Conservation (phyloP, 768 basidiomycete species). For the Infundibulicybe gibba region DNA sequence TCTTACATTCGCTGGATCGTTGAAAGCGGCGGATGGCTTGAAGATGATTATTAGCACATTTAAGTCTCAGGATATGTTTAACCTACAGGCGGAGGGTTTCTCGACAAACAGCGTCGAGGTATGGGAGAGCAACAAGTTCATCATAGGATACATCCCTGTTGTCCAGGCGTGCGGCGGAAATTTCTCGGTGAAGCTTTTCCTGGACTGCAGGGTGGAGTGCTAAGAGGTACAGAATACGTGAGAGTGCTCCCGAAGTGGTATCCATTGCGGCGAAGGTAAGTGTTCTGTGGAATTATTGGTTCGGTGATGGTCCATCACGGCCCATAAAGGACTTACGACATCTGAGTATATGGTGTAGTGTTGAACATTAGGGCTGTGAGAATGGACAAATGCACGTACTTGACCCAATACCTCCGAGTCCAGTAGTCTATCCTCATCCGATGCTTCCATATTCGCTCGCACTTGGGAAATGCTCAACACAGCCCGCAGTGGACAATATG, state of each 20-base stretch:
- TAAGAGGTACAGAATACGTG: constrained; percentile 31
- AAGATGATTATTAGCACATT: not conserved
- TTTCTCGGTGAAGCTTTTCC: constrained; percentile 31
- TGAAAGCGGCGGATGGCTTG: constrained; percentile 11
- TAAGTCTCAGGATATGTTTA: constrained; percentile 1
- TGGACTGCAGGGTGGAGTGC: constrained; percentile 24
- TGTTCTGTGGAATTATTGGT: constrained; percentile 14
- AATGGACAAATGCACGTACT: constrained; percentile 8
- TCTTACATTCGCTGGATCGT: constrained; percentile 11
- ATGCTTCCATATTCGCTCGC: constrained; percentile 26
- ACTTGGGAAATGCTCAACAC: constrained; percentile 16
- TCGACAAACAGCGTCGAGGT: constrained; percentile 20
- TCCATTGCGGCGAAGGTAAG: constrained; percentile 36
- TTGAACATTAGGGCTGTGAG: no score
- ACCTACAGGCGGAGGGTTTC: constrained; percentile 20
- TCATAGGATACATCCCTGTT: constrained; percentile 13
- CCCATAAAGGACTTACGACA: not conserved
- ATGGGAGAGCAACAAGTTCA: constrained; percentile 15
- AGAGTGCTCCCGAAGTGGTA: constrained; percentile 37
- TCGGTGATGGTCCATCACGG: not conserved
- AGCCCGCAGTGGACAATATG: not conserved
- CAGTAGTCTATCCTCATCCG: constrained; percentile 24
- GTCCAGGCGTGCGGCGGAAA: constrained; percentile 16
- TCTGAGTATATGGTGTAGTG: not conserved
- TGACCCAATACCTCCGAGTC: constrained; percentile 32